Conservation (phyloP, 2,329 filamentous ascomycete species). For the Myriosclerotinia scirpicola region DNA sequence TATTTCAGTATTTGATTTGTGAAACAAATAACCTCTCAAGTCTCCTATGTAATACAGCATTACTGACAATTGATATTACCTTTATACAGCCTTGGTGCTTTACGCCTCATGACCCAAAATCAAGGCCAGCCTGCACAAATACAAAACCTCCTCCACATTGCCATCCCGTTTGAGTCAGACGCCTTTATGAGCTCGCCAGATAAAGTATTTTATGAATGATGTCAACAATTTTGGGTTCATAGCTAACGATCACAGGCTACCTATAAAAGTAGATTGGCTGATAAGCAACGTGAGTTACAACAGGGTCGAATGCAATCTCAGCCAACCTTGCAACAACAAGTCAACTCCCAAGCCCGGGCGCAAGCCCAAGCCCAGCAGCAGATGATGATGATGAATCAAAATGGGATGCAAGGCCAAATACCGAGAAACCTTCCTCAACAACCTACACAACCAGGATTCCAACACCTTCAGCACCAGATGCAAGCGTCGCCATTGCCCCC, state of each 20-base stretch:
- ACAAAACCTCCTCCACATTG: constrained; percentile 38
- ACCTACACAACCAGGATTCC: constrained; percentile 54
- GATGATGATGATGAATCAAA: constrained; percentile 53
- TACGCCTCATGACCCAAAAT: constrained; percentile 36
- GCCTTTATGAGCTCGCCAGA: constrained; percentile 36
- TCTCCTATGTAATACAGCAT: not conserved
- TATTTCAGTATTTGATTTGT: not conserved
- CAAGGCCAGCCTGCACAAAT: constrained; percentile 31
- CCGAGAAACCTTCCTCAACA: constrained; percentile 50
- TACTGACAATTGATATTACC: constrained; percentile 11
- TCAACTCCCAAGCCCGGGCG: constrained; percentile 42
- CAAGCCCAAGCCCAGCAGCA: constrained; percentile 45
- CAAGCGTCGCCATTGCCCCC: constrained; percentile 54
- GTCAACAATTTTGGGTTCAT: not conserved
- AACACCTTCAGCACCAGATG: constrained; percentile 59
- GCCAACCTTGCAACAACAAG: constrained; percentile 46
- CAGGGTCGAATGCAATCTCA: constrained; percentile 36
- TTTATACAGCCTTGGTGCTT: constrained; percentile 34
- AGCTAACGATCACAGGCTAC: constrained; percentile 32
- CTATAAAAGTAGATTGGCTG: constrained; percentile 35
- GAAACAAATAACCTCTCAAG: not conserved
- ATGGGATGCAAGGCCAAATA: constrained; percentile 52
- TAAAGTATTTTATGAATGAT: constrained; percentile 31
- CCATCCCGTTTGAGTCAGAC: constrained; percentile 38
- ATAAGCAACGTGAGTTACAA: constrained; percentile 38